Percentiles rank a stretch among this genome's conserved stretches.
These are phyloP conservation scores for Chrysanthemum seticuspe DNA, from an alignment of 129 eudicot genomes.

Conservation along the genomic window DNA sequence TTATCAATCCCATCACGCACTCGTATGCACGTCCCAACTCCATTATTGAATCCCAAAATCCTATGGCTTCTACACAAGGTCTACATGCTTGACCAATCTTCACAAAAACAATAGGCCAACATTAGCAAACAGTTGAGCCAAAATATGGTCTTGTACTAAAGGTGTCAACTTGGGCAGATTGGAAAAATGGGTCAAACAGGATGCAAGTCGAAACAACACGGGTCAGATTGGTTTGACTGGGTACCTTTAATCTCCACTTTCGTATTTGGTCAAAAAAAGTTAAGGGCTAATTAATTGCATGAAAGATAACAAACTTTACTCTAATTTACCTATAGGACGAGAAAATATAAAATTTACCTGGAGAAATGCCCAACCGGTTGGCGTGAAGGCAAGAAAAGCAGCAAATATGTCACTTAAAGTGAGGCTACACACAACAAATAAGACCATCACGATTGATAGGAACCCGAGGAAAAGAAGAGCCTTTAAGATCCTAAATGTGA, in stretches of 20 bases:
- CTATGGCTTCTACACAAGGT: slow-evolving; percentile 65
- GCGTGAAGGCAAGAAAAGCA: slow-evolving; percentile 83
- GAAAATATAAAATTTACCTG: slow-evolving; percentile 48
- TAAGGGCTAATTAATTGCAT: too few relatives aligned
- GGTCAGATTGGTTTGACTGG: too few relatives aligned
- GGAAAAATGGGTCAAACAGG: too few relatives aligned
- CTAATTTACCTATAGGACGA: not conserved
- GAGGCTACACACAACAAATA: slow-evolving; percentile 78
- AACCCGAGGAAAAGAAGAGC: slow-evolving; percentile 94
- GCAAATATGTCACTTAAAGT: slow-evolving; percentile 75
- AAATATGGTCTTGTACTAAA: too few relatives aligned
- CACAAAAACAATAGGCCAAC: slow-evolving; percentile 9
- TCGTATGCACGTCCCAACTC: slow-evolving; percentile 89
- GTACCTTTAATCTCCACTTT: not conserved
- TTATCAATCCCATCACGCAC: slow-evolving; percentile 71
- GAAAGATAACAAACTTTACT: too few relatives aligned
- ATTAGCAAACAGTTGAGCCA: slow-evolving; percentile 4
- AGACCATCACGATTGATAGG: slow-evolving; percentile 75
- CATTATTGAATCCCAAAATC: slow-evolving; percentile 89
- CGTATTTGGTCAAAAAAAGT: too few relatives aligned
- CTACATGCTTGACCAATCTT: slow-evolving; percentile 90
- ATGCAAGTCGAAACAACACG: too few relatives aligned
- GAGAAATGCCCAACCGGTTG: slow-evolving; percentile 96
- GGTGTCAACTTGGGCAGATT: too few relatives aligned
- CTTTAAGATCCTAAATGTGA: slow-evolving; percentile 91